phyloP scores from a whole-genome alignment of 2,329 filamentous ascomycete species.

The Verticillium nubilum region DNA sequence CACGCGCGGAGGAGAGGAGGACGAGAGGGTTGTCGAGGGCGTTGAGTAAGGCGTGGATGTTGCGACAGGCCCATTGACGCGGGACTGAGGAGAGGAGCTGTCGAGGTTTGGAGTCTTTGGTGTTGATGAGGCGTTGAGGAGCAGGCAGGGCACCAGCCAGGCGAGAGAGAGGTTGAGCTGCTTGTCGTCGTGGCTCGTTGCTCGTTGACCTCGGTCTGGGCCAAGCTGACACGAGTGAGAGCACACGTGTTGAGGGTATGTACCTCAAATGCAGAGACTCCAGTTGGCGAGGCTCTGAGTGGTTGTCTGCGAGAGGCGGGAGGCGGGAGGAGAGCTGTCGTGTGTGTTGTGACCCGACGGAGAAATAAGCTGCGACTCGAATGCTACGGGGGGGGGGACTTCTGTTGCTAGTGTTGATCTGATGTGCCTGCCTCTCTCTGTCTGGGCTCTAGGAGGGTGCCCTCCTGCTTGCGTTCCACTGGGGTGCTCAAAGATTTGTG shows the following conservation, averaged over 20 bases:
- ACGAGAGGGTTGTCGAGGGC: neutral
- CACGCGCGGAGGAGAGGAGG: neutral
- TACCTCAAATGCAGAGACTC: neutral
- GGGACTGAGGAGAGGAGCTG: conserved; percentile 1
- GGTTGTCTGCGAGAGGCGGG: neutral
- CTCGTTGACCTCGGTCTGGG: conserved; percentile 14
- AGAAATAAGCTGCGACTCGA: neutral
- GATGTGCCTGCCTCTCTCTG: too few relatives aligned
- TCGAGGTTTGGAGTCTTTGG: neutral
- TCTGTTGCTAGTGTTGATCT: neutral
- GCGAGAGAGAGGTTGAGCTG: neutral
- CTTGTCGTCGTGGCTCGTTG: neutral
- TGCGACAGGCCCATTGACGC: conserved; percentile 3
- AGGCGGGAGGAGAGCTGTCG: neutral
- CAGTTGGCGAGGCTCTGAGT: neutral
- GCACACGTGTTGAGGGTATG: neutral
- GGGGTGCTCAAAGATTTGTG: conserved; percentile 2
- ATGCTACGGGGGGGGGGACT: neutral
- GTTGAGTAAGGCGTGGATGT: neutral
- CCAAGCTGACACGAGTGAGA: neutral
- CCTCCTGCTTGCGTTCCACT: too few relatives aligned
- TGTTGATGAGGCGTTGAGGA: neutral
- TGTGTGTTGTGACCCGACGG: neutral
- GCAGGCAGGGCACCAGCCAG: neutral
- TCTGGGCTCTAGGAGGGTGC: too few relatives aligned